phyloP scores from a whole-genome alignment of 345 rosid genomes.

The Syzygium grande region DNA sequence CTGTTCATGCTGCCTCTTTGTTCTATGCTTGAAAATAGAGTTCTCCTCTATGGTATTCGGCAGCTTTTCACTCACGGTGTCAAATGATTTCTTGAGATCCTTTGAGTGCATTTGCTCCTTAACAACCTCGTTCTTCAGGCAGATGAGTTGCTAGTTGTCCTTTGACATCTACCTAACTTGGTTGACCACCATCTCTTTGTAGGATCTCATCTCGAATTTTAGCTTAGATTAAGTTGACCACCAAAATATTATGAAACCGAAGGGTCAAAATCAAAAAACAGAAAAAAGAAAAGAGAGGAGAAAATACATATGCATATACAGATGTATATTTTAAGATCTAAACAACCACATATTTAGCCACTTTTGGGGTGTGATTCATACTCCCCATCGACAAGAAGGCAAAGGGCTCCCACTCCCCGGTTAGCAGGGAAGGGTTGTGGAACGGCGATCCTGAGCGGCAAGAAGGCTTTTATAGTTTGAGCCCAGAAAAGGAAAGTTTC shows the following conservation, averaged over 20 bases:
- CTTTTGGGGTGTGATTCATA: too few relatives aligned
- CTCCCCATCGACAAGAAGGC: too few relatives aligned
- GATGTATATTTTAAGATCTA: not conserved
- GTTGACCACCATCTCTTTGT: slow-evolving; percentile 64
- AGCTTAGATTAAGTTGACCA: slow-evolving; percentile 52
- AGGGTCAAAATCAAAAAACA: not conserved
- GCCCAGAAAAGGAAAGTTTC: too few relatives aligned
- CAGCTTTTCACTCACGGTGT: slow-evolving; percentile 47
- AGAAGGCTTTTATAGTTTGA: too few relatives aligned
- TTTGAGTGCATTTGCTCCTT: slow-evolving; percentile 35
- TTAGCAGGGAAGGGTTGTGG: too few relatives aligned
- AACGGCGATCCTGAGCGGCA: too few relatives aligned
- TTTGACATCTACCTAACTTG: slow-evolving; percentile 61
- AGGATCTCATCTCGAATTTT: slow-evolving; percentile 68
- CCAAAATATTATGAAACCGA: not conserved
- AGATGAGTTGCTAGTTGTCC: slow-evolving; percentile 69
- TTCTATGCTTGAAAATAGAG: slow-evolving; percentile 61
- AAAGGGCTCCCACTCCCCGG: too few relatives aligned
- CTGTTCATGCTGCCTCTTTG: slow-evolving; percentile 64
- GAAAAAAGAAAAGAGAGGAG: too few relatives aligned
- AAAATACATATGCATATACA: not conserved
- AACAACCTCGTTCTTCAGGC: slow-evolving; percentile 33
- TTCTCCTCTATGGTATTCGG: slow-evolving; percentile 53
- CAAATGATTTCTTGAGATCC: slow-evolving; percentile 51
- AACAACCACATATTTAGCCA: not conserved